phyloP scores from a whole-genome alignment of 768 basidiomycete genomes.

The Auricularia sp. region DNA sequence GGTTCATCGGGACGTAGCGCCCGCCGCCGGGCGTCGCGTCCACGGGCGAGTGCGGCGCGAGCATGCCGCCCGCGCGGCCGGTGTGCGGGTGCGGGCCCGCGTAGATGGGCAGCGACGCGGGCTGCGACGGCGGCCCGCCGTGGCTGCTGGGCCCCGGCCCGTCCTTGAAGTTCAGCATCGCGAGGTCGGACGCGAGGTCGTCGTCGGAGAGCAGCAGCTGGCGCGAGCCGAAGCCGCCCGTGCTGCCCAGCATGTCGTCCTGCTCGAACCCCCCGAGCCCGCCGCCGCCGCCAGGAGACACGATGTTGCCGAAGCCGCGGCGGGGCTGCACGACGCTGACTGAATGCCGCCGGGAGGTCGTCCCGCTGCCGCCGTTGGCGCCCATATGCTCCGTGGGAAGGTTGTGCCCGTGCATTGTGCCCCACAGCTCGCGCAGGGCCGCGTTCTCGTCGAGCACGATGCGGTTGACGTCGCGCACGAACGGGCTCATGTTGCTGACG shows the following conservation, averaged over 20 bases:
- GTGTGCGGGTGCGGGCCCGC: constrained; percentile 19
- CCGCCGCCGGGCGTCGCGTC: constrained; percentile 2
- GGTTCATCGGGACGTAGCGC: constrained; percentile 6
- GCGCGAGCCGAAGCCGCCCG: constrained; percentile 28
- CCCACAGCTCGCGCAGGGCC: constrained; percentile 64
- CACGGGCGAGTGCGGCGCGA: constrained; percentile 5
- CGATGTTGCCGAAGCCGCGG: constrained; percentile 56
- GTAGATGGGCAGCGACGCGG: constrained; percentile 69
- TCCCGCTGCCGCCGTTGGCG: constrained; percentile 74
- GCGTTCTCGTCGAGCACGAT: constrained; percentile 67
- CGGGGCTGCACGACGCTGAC: constrained; percentile 76
- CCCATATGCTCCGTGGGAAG: constrained; percentile 25
- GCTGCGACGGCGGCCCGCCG: constrained; percentile 51
- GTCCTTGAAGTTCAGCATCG: constrained; percentile 45
- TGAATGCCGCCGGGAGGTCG: constrained; percentile 73
- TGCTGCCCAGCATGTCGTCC: constrained; percentile 11
- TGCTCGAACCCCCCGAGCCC: constrained; percentile 26
- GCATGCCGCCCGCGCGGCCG: constrained; percentile 20
- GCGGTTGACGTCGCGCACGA: constrained; percentile 73
- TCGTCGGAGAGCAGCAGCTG: constrained; percentile 62
- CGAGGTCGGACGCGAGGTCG: constrained; percentile 66
- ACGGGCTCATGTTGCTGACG: constrained; percentile 74
- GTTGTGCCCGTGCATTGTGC: constrained; percentile 35
- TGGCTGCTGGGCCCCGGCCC: constrained; percentile 34
- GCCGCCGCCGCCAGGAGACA: constrained; percentile 41